Evolutionary conservation across 2,329 filamentous ascomycete genomes (phyloP).

Genomic region (Fusarium guadeloupense): DNA sequence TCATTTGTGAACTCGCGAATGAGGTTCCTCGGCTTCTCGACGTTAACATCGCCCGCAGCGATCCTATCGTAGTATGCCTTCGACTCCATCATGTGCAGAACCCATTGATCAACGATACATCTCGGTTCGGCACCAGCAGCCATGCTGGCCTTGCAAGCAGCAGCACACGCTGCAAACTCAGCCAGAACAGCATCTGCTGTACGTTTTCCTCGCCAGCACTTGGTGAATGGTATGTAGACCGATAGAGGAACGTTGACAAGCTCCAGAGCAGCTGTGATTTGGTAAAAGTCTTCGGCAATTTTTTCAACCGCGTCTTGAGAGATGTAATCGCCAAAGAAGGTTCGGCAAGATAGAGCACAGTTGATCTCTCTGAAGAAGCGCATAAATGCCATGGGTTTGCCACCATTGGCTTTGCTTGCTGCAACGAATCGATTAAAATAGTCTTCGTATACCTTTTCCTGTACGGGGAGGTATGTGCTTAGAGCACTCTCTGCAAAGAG

Average conservation of each 20-base stretch:
- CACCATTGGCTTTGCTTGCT: slow-evolving; percentile 61
- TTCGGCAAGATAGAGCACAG: slow-evolving; percentile 79
- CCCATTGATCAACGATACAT: slow-evolving; percentile 83
- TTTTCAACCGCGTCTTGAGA: slow-evolving; percentile 74
- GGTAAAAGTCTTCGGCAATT: slow-evolving; percentile 82
- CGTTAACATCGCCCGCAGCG: slow-evolving; percentile 61
- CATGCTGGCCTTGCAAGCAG: slow-evolving; percentile 77
- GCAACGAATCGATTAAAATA: slow-evolving; percentile 76
- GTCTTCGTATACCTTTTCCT: slow-evolving; percentile 75
- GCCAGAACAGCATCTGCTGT: slow-evolving; percentile 74
- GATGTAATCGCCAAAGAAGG: slow-evolving; percentile 84
- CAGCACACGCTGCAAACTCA: slow-evolving; percentile 76
- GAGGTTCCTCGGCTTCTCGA: slow-evolving; percentile 56
- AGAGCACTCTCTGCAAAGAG: slow-evolving; percentile 80
- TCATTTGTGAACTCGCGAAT: slow-evolving; percentile 61
- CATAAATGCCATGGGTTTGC: slow-evolving; percentile 74
- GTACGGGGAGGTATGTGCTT: slow-evolving; percentile 74
- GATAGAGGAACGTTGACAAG: slow-evolving; percentile 77
- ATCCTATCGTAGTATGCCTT: slow-evolving; percentile 71
- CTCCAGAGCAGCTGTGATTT: slow-evolving; percentile 79
- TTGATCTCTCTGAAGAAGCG: slow-evolving; percentile 78
- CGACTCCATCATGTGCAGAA: slow-evolving; percentile 77
- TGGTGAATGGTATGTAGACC: slow-evolving; percentile 79
- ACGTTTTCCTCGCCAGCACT: slow-evolving; percentile 81
- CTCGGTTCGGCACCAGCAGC: slow-evolving; percentile 71